Percentiles rank a stretch among this genome's conserved stretches.
Conservation (phyloP, 768 basidiomycete genomes). For the Coprinopsis marcescibilis region DNA sequence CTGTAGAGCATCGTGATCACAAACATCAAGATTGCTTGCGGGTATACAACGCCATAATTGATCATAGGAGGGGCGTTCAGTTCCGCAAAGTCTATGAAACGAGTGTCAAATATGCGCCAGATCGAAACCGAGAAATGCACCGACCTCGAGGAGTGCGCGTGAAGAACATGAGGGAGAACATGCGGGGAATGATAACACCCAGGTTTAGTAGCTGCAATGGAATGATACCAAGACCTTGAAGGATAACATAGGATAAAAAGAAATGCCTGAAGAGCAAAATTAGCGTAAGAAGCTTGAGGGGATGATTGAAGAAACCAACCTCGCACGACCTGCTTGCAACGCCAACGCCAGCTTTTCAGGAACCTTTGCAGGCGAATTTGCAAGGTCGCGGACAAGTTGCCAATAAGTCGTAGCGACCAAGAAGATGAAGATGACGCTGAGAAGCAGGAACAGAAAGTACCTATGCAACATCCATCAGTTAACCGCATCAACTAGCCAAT, state of each 20-base stretch:
- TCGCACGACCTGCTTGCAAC: conserved; percentile 70
- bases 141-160: conserved; percentile 89
- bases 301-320: conserved; percentile 28
- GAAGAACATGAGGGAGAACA: conserved; percentile 67
- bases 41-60: conserved; percentile 96
- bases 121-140: conserved; percentile 10
- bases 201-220: conserved; percentile 92
- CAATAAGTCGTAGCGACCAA: conserved; percentile 87
- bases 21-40: conserved; percentile 94
- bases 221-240: conserved; percentile 93
- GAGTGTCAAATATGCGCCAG: neutral
- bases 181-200: conserved; percentile 78
- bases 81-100: conserved; percentile 77
- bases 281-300: conserved; percentile 8
- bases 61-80: conserved; percentile 97
- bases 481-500: neutral
- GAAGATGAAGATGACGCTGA: conserved; percentile 94
- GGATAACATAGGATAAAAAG: conserved; percentile 78
- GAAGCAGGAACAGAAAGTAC: conserved; percentile 88
- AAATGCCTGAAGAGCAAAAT: conserved; percentile 58
- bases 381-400: conserved; percentile 86
- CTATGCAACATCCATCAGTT: conserved; percentile 32
- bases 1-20: conserved; percentile 94
- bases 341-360: conserved; percentile 89
- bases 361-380: conserved; percentile 89